Percentiles rank a stretch among this genome's conserved stretches.
These are phyloP conservation scores for Alnus rubra DNA, from an alignment of 306 rosid species.

Conservation along the genomic window DNA sequence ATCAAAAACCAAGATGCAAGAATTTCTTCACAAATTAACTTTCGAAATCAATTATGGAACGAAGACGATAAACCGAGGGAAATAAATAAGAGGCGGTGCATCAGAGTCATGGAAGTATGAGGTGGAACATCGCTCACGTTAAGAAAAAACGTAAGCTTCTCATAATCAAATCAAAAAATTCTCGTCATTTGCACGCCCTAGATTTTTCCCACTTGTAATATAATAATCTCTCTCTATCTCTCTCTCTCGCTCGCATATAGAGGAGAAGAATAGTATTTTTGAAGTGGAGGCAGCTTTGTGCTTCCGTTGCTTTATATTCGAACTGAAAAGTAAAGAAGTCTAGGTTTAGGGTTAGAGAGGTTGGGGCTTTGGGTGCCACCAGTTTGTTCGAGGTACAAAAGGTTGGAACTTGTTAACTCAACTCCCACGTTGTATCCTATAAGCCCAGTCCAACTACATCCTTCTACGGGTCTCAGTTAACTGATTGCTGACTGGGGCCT, in stretches of 20 bases:
- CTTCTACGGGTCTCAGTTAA: neutral
- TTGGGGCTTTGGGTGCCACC: neutral
- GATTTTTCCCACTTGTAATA: slow-evolving; percentile 7
- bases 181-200: slow-evolving; percentile 43
- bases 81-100: slow-evolving; percentile 21
- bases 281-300: neutral
- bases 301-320: neutral
- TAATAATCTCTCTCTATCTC: neutral
- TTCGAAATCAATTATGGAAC: neutral
- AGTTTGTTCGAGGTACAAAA: too few species aligned
- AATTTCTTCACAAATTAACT: neutral
- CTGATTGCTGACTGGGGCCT: neutral
- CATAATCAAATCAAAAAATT: slow-evolving; percentile 19
- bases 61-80: neutral
- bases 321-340: neutral
- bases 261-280: neutral
- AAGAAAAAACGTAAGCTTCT: slow-evolving; percentile 48
- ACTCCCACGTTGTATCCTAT: neutral
- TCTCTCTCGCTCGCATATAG: too few species aligned
- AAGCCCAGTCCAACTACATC: neutral
- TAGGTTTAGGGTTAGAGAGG: neutral
- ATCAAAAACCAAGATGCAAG: neutral
- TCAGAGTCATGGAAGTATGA: slow-evolving; percentile 81
- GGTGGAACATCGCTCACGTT: slow-evolving; percentile 49
- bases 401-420: too few species aligned